Evolutionary conservation across 176 grass and related monocot species (phyloP).

Genomic region (Oryza nivara): DNA sequence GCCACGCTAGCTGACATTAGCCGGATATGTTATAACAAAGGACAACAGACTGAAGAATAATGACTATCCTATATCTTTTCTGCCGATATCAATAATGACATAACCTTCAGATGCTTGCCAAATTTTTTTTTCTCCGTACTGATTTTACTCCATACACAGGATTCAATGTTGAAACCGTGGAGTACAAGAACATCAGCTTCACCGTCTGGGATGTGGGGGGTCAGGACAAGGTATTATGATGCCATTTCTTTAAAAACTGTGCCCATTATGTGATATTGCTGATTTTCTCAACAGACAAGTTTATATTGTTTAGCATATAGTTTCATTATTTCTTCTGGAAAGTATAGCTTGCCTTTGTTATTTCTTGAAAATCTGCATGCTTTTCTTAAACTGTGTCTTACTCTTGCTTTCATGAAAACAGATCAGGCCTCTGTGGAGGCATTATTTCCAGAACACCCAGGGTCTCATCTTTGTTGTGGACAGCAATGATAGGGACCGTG

Average conservation of each 20-base stretch:
- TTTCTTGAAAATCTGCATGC: background rate
- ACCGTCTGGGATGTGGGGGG: constrained; percentile 98
- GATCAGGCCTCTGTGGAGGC: constrained; percentile 77
- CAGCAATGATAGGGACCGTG: constrained; percentile 76
- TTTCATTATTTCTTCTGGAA: background rate
- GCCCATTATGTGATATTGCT: background rate
- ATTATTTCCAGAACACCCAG: constrained; percentile 79
- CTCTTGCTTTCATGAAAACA: constrained; percentile 27
- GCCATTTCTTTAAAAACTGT: background rate
- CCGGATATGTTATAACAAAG: background rate
- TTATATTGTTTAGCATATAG: background rate
- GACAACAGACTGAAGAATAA: background rate
- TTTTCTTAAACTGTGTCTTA: background rate
- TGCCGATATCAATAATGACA: background rate
- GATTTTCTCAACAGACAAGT: background rate
- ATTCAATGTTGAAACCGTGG: constrained; percentile 79
- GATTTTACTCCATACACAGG: constrained; percentile 42
- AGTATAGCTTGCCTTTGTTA: background rate
- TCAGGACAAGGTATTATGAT: constrained; percentile 82
- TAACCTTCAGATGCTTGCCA: background rate
- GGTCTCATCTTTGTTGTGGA: constrained; percentile 77
- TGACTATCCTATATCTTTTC: background rate
- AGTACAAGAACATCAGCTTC: constrained; percentile 99
- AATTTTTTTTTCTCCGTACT: constrained; percentile 12
- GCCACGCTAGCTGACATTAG: background rate